Percentiles rank a stretch among this genome's conserved stretches.
phyloP scores from a whole-genome alignment of 2,329 filamentous ascomycete genomes.

The Botryotinia calthae region DNA sequence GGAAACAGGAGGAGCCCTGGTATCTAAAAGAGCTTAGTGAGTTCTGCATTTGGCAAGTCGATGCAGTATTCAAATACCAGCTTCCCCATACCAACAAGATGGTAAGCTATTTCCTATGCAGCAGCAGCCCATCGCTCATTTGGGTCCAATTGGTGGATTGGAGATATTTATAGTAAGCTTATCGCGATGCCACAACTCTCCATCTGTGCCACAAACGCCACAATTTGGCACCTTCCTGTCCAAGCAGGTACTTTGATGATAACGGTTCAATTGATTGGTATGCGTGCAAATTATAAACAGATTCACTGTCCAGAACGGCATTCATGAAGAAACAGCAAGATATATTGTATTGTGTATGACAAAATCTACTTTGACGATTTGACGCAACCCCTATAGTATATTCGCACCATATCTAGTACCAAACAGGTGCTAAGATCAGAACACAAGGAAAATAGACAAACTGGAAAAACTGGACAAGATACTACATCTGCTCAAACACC shows the following conservation, averaged over 20 bases:
- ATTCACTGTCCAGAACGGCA: neutral
- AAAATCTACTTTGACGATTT: constrained; percentile 1
- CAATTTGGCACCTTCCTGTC: neutral
- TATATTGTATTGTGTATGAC: neutral
- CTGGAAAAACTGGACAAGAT: neutral
- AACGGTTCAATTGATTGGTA: neutral
- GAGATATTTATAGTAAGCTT: constrained; percentile 4
- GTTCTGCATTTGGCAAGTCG: neutral
- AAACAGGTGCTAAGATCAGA: neutral
- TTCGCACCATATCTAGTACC: neutral
- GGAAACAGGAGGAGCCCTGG: neutral
- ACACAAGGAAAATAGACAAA: neutral
- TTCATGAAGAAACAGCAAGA: neutral
- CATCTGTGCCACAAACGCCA: neutral
- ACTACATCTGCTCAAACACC: constrained; percentile 23
- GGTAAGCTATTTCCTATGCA: neutral
- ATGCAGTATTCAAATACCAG: neutral
- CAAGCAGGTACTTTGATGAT: neutral
- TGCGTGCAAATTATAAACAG: neutral
- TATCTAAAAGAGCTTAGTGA: neutral
- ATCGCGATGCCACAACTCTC: neutral
- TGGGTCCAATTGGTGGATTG: neutral
- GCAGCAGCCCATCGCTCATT: neutral
- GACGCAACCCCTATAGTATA: neutral
- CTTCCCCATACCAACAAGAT: neutral